Percentiles rank a stretch among this genome's conserved stretches.
phyloP scores from a whole-genome alignment of 345 rosid genomes.

The Camelina hispida region DNA sequence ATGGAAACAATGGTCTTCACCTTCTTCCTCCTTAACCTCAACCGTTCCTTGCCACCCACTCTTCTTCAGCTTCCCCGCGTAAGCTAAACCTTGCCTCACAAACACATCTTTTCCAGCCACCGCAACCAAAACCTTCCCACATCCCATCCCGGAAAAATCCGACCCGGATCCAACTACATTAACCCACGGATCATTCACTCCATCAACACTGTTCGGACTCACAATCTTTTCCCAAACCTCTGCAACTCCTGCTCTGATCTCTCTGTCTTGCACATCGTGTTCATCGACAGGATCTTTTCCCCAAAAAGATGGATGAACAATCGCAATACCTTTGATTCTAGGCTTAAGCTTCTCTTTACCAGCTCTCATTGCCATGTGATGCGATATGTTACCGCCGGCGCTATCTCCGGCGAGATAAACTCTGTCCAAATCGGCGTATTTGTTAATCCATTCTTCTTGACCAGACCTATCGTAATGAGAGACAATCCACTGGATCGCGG shows the following conservation, averaged over 20 bases:
- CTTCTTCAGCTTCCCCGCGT: conserved; percentile 48
- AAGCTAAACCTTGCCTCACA: conserved; percentile 55
- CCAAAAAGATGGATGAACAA: conserved; percentile 60
- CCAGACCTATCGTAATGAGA: conserved; percentile 42
- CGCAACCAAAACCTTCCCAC: conserved; percentile 54
- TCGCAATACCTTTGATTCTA: conserved; percentile 42
- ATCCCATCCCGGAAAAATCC: conserved; percentile 48
- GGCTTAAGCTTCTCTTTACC: conserved; percentile 40
- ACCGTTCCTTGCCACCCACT: conserved; percentile 58
- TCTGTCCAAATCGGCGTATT: conserved; percentile 46
- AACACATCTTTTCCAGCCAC: conserved; percentile 61
- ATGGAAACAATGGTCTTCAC: conserved; percentile 58
- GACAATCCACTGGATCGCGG: conserved; percentile 53
- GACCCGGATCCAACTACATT: conserved; percentile 59
- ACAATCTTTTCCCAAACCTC: conserved; percentile 54
- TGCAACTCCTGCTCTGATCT: conserved; percentile 28
- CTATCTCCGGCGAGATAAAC: conserved; percentile 56
- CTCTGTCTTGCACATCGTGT: conserved; percentile 44
- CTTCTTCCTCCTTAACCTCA: conserved; percentile 51
- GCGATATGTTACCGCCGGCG: conserved; percentile 59
- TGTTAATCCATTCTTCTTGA: conserved; percentile 50
- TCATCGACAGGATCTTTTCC: conserved; percentile 55
- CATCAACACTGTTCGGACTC: conserved; percentile 42
- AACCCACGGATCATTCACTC: conserved; percentile 54
- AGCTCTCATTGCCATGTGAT: conserved; percentile 52